phyloP scores from a whole-genome alignment of 768 basidiomycete genomes.

The Chiua virens region DNA sequence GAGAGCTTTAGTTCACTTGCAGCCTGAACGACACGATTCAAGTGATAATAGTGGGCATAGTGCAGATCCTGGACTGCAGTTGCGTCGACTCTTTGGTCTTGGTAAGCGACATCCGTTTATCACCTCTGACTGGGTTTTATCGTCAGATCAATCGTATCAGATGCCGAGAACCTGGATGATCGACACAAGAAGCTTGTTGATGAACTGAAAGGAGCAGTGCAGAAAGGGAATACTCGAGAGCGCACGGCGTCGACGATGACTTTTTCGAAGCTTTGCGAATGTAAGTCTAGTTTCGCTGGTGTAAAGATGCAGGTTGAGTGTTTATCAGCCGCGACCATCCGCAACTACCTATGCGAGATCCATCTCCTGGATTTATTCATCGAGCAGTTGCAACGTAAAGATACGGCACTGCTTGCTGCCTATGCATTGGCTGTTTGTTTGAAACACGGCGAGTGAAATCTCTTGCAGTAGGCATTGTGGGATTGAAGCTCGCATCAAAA shows the following conservation, averaged over 20 bases:
- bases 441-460: conserved; percentile 8
- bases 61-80: background rate
- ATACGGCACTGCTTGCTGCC: conserved; percentile 16
- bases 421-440: conserved; percentile 19
- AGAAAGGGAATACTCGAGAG: conserved; percentile 2
- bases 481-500: background rate
- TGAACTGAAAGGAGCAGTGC: conserved; percentile 4
- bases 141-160: too few species aligned
- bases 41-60: background rate
- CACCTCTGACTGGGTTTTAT: too few species aligned
- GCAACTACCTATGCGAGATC: conserved; percentile 2
- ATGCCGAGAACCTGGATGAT: background rate
- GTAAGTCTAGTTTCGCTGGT: background rate
- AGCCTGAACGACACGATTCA: background rate
- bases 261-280: too few species aligned
- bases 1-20: conserved; percentile 9
- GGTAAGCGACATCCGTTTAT: too few species aligned
- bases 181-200: conserved; percentile 8
- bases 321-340: conserved; percentile 1
- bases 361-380: conserved; percentile 10
- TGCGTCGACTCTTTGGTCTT: too few species aligned
- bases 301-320: background rate
- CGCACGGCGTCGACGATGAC: conserved; percentile 25
- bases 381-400: conserved; percentile 9
- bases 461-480: too few species aligned